A percentile compares a stretch with the other conserved stretches of the same genome.
These are phyloP conservation scores for Darksidea phi DNA, from an alignment of 495 filamentous ascomycete genomes.

Conservation along the genomic window DNA sequence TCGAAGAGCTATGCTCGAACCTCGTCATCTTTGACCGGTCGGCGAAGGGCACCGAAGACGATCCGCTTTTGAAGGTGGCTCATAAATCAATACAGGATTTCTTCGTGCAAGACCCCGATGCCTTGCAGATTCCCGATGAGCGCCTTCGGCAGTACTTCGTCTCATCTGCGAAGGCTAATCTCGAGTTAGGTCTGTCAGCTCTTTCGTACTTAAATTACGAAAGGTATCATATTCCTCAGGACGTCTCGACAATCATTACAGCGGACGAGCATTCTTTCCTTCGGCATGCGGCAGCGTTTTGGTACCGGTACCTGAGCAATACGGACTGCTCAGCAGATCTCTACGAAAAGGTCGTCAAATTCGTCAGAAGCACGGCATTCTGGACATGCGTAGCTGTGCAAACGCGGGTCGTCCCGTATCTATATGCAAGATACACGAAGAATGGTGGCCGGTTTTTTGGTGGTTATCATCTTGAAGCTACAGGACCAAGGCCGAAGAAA, in stretches of 20 bases:
- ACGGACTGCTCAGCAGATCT: slow-evolving; percentile 2
- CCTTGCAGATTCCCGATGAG: slow-evolving; percentile 14
- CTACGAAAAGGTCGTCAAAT: slow-evolving; percentile 20
- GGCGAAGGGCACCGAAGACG: slow-evolving; percentile 22
- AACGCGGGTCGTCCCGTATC: slow-evolving; percentile 8
- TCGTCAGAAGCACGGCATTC: slow-evolving; percentile 34
- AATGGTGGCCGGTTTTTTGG: background rate
- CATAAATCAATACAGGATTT: slow-evolving; percentile 41
- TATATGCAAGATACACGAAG: slow-evolving; percentile 12
- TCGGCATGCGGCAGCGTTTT: slow-evolving; percentile 37
- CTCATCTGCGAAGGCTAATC: slow-evolving; percentile 9
- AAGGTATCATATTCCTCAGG: slow-evolving; percentile 31
- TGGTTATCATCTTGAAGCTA: slow-evolving; percentile 1
- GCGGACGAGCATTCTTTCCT: slow-evolving; percentile 35
- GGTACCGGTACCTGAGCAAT: slow-evolving; percentile 33
- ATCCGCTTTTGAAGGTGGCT: slow-evolving; percentile 33
- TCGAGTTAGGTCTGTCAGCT: slow-evolving; percentile 35
- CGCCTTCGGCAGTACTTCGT: slow-evolving; percentile 36
- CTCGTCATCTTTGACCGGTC: slow-evolving; percentile 27
- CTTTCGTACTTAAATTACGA: slow-evolving; percentile 37
- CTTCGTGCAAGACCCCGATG: slow-evolving; percentile 35
- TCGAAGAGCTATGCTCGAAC: slow-evolving; percentile 33
- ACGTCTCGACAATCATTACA: slow-evolving; percentile 17
- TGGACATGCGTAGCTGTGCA: slow-evolving; percentile 41
- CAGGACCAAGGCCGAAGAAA: slow-evolving; percentile 1